phyloP scores from a whole-genome alignment of 441 rosid genomes.

The Daphne laureola region DNA sequence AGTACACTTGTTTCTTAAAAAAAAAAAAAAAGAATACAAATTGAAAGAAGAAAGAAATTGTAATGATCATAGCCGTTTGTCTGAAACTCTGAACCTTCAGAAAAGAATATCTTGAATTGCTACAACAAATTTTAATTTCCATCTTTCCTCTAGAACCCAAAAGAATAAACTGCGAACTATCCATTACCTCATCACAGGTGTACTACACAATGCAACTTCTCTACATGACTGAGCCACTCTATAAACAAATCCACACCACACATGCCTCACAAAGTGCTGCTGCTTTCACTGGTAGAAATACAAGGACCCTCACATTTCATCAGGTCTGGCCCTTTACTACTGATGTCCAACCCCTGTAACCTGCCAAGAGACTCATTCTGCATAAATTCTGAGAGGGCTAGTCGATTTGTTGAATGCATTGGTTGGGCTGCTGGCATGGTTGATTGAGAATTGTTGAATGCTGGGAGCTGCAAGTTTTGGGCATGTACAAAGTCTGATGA shows the following conservation, averaged over 20 bases:
- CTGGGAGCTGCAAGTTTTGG: constrained; percentile 33
- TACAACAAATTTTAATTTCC: constrained; percentile 8
- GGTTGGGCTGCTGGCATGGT: constrained; percentile 15
- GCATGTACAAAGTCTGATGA: constrained; percentile 31
- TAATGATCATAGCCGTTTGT: no score
- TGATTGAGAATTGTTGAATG: constrained; percentile 27
- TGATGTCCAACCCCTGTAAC: constrained; percentile 64
- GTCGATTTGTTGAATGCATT: constrained; percentile 29
- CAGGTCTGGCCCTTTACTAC: constrained; percentile 36
- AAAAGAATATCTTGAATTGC: no score
- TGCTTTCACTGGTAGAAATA: constrained; percentile 67
- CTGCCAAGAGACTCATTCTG: constrained; percentile 46
- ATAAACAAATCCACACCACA: constrained; percentile 33
- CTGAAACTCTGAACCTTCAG: no score
- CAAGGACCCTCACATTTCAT: constrained; percentile 71
- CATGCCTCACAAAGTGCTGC: constrained; percentile 51
- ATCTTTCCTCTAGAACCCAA: constrained; percentile 17
- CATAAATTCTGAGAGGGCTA: constrained; percentile 33
- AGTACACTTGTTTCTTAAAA: no score
- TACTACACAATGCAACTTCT: constrained; percentile 12
- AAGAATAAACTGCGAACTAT: constrained; percentile 11
- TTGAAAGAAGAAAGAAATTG: no score
- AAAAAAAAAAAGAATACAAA: no score
- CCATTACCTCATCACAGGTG: constrained; percentile 14
- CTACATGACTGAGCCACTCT: constrained; percentile 24